Evolutionary conservation across 2,329 filamentous ascomycete species (phyloP), one percentile per base, ranked within the genome.

Genomic region (Penicillium sp.): DNA sequence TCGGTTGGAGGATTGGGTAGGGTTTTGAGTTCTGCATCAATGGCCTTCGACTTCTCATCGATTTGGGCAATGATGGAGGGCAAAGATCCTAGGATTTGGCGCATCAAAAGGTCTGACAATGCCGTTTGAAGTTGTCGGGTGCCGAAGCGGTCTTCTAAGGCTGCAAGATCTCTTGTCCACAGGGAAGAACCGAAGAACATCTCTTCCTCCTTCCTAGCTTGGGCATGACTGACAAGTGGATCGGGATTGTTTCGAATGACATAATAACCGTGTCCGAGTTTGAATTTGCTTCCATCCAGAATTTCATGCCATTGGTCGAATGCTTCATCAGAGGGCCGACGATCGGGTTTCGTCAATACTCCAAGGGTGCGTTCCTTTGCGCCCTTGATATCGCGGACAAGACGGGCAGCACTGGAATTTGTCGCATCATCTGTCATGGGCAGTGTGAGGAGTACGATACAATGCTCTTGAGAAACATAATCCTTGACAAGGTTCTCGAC

Each of bases 341-440:
- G 77, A 54, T 95, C 90, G 0, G 89, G 88, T 61, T 95, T 95
- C 0, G 89, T 95, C 15, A 95, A 75, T 0, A 95, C 85, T 0
- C 87, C 87, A 46, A 87, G 75, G 1, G 83, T 86, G 1, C 84
- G 75, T 3, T 73, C 54, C 2, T 77, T 73, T 0, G 84, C 84
- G 1, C 72, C 72, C 13, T 52, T 54, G 1, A 79, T 69, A 37
- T 76, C 65, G 28, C 79, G 69, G 56, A 90, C 80, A 3, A 88
- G 74, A 0, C 77, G 76, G 10, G 85, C 81, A 0, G 87, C 85
- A 1, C 77, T 83, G 0, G 85, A 91, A 13, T 84, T 90, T 2
- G 87, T 83, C 0, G 87, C 79, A 50, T 95, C 88, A 0, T 79
- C 80, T 2, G 87, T 87, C 80, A 95, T 88, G 0, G 86, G 80